Percentiles rank a stretch among this genome's conserved stretches.
Conservation (phyloP, 345 rosid genomes). For the Crucihimalaya himalaica region DNA sequence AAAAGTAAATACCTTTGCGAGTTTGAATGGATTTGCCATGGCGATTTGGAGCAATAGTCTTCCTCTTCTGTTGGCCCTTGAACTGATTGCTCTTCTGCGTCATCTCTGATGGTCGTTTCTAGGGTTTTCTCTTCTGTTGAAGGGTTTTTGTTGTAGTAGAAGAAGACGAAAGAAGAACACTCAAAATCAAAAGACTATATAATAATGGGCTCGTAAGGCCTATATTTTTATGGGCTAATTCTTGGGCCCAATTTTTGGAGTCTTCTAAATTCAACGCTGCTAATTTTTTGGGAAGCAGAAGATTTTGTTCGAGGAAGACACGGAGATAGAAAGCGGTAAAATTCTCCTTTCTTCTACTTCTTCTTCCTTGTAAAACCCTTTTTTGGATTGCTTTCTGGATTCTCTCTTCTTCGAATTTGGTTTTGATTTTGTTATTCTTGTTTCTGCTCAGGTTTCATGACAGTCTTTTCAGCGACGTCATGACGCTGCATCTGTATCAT, state of each 20-base stretch:
- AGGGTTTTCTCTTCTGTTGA: slow-evolving; percentile 19
- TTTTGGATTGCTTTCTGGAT: neutral
- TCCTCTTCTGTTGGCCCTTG: slow-evolving; percentile 85
- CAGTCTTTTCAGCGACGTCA: slow-evolving; percentile 14
- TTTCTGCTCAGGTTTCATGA: slow-evolving; percentile 23
- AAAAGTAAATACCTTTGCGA: slow-evolving; percentile 61
- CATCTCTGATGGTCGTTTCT: slow-evolving; percentile 50
- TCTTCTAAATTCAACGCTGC: neutral
- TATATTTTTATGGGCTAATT: neutral
- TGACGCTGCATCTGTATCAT: slow-evolving; percentile 31
- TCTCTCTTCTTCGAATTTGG: neutral
- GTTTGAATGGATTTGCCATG: slow-evolving; percentile 63
- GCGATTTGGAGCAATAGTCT: slow-evolving; percentile 69
- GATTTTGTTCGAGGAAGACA: slow-evolving; percentile 2
- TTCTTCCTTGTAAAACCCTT: neutral
- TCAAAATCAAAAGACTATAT: neutral
- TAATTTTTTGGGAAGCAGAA: neutral
- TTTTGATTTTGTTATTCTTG: slow-evolving; percentile 6
- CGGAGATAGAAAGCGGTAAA: slow-evolving; percentile 29
- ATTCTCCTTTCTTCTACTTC: slow-evolving; percentile 4
- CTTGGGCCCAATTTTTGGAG: neutral
- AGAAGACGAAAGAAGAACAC: neutral
- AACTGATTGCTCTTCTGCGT: slow-evolving; percentile 80
- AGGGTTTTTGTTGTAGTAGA: slow-evolving; percentile 16
- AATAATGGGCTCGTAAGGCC: slow-evolving; percentile 4